Evolutionary conservation across 495 filamentous ascomycete genomes (phyloP), one percentile per base, ranked within the genome.

Genomic region (Hyaloscypha finlandica): DNA sequence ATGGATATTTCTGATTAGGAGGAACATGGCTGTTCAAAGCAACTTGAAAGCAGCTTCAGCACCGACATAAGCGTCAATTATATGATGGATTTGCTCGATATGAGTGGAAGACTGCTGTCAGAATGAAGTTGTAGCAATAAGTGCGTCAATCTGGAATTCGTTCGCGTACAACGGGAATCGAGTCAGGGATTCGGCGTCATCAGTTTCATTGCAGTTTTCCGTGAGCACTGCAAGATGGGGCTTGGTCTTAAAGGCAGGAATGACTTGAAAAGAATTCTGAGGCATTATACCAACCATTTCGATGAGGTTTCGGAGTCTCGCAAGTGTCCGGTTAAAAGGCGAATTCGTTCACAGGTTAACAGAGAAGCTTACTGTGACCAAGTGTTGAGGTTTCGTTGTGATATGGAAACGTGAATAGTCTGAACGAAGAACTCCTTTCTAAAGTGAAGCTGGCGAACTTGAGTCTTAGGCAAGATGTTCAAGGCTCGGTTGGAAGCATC

Each of bases 151-250:
- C 11, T 78, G 66, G 71, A 81, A 79, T 59, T 80, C 74, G 55
- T 83, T 81, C 14, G 75, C 67, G 64, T 83, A 81, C 14, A 80
- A 68, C 0, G 81, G 76, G 63, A 78, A 81, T 3, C 80, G 71
- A 31, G 76, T 74, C 4, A 83, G 68, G 0, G 79, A 81, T 56
- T 80, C 75, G 8, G 78, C 74, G 69, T 81, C 80, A 56, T 80
- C 79, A 6, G 78, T 77, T 66, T 83, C 81, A 61, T 80, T 81
- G 51, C 75, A 77, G 53, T 81, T 81, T 64, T 83, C 80, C 3
- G 76, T 77, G 35, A 83, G 73, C 59, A 83, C 75, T 69, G 81
- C 79, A 25, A 81, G 75, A 54, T 79, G 76, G 16, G 78, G 75
- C 42, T 67, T 67, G 6, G 30, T 25, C 22, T 61, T 56, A 45